Evolutionary conservation across 2,329 filamentous ascomycete species (phyloP), one percentile per base, ranked within the genome.

Genomic region (Raffaelea deltoideospora): DNA sequence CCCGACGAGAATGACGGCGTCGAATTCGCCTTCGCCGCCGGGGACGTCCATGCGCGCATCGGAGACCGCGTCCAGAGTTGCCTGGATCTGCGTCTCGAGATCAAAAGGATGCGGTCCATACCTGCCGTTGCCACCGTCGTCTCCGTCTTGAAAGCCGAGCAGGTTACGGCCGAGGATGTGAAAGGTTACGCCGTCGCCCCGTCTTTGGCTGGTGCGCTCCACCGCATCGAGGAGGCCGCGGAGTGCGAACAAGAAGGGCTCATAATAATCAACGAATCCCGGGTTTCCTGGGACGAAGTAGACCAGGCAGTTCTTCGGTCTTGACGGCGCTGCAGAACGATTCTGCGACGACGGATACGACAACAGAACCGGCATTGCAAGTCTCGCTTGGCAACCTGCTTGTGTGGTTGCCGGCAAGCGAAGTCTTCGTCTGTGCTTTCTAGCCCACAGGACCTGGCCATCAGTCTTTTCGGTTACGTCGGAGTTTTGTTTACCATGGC

Each of bases 281-380:
- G 82, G 82, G 45, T 88, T 88, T 17, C 82, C 82, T 21, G 78
- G 72, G 29, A 88, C 65, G 54, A 83, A 79, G 59, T 75, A 85
- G 45, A 87, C 59, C 34, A 86, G 67, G 41, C 35, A 40, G 11
- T 45, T 39, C 33, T 43, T 42, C 3, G 36, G 31, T 5, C 19
- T 7, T 11, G 35, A 14, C 1, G 22, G n/a, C 10, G 17, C 11
- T 5, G 18, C 19, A 17, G n/a, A 24, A 27, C 7, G 22, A 20
- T 18, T 24, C 9, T 18, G 26, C 31, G 31, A 33, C 4, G 43
- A 35, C 31, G 45, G 43, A 27, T 41, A 42, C n/a, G 40, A 39
- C 10, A 47, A 36, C 38, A 37, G 41, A 10, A 40, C 31, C 3
- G 41, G 34, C 44, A 45, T 39, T n/a, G n/a, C n/a, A 5, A 14